Conservation (phyloP, 2,329 filamentous ascomycete genomes). For the Xylaria sp. region DNA sequence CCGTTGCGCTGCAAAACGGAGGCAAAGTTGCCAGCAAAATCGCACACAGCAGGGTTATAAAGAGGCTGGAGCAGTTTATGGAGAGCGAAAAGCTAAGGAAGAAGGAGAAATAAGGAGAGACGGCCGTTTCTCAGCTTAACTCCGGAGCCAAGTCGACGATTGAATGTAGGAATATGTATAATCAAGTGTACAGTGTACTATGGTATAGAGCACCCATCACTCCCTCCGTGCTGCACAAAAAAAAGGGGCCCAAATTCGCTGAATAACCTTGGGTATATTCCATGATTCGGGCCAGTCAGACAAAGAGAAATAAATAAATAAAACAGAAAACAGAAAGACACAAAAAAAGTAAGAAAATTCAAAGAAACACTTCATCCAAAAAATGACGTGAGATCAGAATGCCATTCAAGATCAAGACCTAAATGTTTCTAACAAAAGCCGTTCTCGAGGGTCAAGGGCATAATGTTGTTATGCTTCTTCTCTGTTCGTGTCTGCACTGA, state of each 20-base stretch:
- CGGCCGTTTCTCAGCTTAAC: not conserved
- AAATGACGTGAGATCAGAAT: no score
- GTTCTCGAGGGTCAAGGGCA: no score
- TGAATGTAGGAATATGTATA: conserved; percentile 25
- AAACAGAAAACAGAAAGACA: not conserved
- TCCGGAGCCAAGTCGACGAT: not conserved
- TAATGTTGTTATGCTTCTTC: no score
- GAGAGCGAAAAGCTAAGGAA: no score
- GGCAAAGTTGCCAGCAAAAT: conserved; percentile 69
- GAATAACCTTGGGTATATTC: not conserved
- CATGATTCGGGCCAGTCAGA: not conserved
- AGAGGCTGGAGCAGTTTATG: conserved; percentile 28
- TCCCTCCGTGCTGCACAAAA: conserved; percentile 7
- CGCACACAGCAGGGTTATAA: conserved; percentile 70
- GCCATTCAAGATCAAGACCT: no score
- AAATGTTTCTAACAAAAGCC: no score
- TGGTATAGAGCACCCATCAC: conserved; percentile 15
- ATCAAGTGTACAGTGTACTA: conserved; percentile 25
- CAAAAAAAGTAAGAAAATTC: not conserved
- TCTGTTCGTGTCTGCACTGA: no score
- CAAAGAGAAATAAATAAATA: not conserved
- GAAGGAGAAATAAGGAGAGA: not conserved
- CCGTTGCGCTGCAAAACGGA: conserved; percentile 82
- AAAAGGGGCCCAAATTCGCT: not conserved
- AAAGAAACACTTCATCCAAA: no score